Percentiles rank a stretch among this genome's conserved stretches.
These are phyloP conservation scores for Cucumis hystrix DNA, from an alignment of 306 rosid genomes.

Conservation along the genomic window DNA sequence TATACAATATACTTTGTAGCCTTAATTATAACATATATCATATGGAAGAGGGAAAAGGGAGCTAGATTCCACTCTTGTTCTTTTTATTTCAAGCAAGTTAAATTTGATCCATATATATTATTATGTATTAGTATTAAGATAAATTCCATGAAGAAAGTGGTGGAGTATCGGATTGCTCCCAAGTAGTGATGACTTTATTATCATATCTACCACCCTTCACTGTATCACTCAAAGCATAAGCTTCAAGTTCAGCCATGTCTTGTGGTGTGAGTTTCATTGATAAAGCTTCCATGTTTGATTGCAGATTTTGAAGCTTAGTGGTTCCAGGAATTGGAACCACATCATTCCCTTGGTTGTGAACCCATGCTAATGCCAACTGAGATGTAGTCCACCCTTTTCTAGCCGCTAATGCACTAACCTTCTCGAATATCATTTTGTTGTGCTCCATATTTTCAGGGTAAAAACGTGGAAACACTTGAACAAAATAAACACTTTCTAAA, in stretches of 20 bases:
- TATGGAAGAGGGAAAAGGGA: too few relatives aligned
- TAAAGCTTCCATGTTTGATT: constrained; percentile 47
- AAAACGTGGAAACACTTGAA: background rate
- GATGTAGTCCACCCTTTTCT: constrained; percentile 19
- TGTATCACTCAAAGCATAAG: constrained; percentile 22
- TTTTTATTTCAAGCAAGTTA: too few relatives aligned
- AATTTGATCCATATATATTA: too few relatives aligned
- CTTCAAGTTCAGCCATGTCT: constrained; percentile 37
- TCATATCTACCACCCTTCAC: constrained; percentile 33
- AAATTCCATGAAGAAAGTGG: constrained; percentile 14
- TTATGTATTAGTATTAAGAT: too few relatives aligned
- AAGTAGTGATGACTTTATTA: background rate
- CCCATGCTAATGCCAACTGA: constrained; percentile 18
- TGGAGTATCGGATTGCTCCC: constrained; percentile 40
- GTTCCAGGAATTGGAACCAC: constrained; percentile 49
- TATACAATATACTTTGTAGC: too few relatives aligned
- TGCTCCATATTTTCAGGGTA: constrained; percentile 33
- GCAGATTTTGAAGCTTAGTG: constrained; percentile 40
- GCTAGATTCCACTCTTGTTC: too few relatives aligned
- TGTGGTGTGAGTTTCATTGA: constrained; percentile 42
- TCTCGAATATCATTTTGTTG: constrained; percentile 41
- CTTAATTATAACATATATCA: too few relatives aligned
- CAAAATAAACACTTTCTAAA: too few relatives aligned
- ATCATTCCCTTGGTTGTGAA: constrained; percentile 17
- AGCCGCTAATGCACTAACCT: constrained; percentile 28